Base-by-base conservation (phyloP, 805 yeast species). In the Nakazawaea anatomiae region DNA sequence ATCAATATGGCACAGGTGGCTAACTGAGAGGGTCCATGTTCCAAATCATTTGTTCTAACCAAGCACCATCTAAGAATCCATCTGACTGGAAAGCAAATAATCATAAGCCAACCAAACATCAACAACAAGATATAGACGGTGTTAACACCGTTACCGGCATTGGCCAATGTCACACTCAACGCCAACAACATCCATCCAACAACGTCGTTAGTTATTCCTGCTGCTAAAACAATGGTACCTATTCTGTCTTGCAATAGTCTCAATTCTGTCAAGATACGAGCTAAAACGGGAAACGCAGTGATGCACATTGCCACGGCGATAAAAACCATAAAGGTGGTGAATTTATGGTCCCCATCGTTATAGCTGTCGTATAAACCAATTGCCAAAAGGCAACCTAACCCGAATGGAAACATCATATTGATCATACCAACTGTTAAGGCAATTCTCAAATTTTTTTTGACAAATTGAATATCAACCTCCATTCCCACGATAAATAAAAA, bases 231-330 rank as follows among this genome's bases (percentile, higher is more conserved):
- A 35, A 79, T 73, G 9, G 76, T 72, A 42, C 89, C 90, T 25
- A 87, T 91, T 56, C 88, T 72, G 60, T 84, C 90, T 47, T 81
- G 82, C 42, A 85, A 75, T 54, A 87, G 71, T 56, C 87, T 75
- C 55, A 87, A 71, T 60, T 87, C 92, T 5, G 89, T 82, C 55
- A 87, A 68, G 30, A 87, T 87, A 61, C 95, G 79, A 1, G 88
- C 92, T 54, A 87, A 67, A 2, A 87, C 96, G 0, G 96, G 96
- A 64, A 87, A 83, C 0, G 96, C 96, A 3, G 96, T 87, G 56
- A 87, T 85, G 55, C 92, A 81, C 74, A 87, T 75, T 2, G 96
- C 92, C 10, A 85, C 89, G 2, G 92, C 91, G 47, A 87, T 82
- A 58, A 87, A 87, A 9, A 87, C 87, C 85, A 84, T 81, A 58